Evolutionary conservation across 2,329 filamentous ascomycete genomes (phyloP).

Genomic region (Penicillium sp.): DNA sequence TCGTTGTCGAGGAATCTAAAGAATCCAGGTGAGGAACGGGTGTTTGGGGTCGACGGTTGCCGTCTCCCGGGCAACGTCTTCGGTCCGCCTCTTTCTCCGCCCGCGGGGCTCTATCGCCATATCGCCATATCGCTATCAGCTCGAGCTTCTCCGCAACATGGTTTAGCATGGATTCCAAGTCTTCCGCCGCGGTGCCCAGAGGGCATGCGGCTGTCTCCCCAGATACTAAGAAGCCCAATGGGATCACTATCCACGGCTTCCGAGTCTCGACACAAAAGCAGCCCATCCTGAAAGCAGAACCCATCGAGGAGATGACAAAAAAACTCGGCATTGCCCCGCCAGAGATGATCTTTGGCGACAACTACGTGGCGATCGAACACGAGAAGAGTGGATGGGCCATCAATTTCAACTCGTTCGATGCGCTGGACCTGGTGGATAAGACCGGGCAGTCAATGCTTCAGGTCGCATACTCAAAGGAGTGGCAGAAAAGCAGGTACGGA

Average conservation of each 20-base stretch:
- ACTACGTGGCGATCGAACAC: slow-evolving; percentile 74
- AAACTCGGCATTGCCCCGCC: slow-evolving; percentile 82
- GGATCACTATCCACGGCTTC: slow-evolving; percentile 67
- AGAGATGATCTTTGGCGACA: slow-evolving; percentile 99
- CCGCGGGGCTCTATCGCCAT: slow-evolving; percentile 28
- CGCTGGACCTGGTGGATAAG: slow-evolving; percentile 89
- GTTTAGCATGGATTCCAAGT: slow-evolving; percentile 17
- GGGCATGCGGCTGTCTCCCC: slow-evolving; percentile 57
- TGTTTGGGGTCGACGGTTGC: slow-evolving; percentile 16
- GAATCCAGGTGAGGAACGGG: slow-evolving; percentile 8
- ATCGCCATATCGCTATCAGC: slow-evolving; percentile 20
- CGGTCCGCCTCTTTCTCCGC: slow-evolving; percentile 35
- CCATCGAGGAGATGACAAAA: slow-evolving; percentile 80
- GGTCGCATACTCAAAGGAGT: slow-evolving; percentile 88
- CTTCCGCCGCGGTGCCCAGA: slow-evolving; percentile 30
- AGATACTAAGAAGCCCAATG: slow-evolving; percentile 45
- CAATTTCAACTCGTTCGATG: slow-evolving; percentile 79
- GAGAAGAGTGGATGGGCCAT: slow-evolving; percentile 72
- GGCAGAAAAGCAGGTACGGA: slow-evolving; percentile 65
- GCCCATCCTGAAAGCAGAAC: slow-evolving; percentile 87
- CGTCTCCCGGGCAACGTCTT: slow-evolving; percentile 24
- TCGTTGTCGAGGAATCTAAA: slow-evolving; percentile 10
- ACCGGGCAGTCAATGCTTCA: slow-evolving; percentile 87
- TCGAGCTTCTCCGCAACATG: slow-evolving; percentile 16
- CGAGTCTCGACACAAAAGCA: slow-evolving; percentile 80